phyloP scores from a whole-genome alignment of 331 rosid species.

The Quercus lobata region DNA sequence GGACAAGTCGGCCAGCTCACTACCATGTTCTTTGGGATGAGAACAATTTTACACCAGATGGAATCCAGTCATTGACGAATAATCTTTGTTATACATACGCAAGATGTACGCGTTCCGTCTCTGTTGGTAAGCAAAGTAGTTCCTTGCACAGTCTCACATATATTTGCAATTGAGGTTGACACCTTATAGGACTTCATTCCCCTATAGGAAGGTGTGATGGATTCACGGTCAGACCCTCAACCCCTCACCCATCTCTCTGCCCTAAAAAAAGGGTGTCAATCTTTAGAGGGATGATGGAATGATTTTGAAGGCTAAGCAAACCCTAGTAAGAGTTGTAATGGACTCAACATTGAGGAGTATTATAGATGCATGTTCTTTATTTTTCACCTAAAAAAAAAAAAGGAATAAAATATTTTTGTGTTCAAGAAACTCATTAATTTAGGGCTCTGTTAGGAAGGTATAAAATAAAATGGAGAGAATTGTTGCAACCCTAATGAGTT shows the following conservation, averaged over 20 bases:
- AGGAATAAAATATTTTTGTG: too few species aligned
- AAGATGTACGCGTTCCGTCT: slow-evolving; percentile 93
- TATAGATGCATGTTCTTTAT: neutral
- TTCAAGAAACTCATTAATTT: neutral
- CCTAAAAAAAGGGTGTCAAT: neutral
- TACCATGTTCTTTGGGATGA: slow-evolving; percentile 99
- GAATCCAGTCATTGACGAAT: slow-evolving; percentile 89
- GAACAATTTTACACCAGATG: slow-evolving; percentile 94
- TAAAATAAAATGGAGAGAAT: neutral
- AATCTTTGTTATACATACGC: slow-evolving; percentile 96
- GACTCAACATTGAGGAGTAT: neutral
- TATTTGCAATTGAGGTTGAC: neutral
- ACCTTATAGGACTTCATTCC: neutral
- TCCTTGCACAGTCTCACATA: neutral
- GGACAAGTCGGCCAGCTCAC: slow-evolving; percentile 97
- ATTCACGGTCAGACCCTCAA: neutral
- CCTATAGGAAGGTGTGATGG: neutral
- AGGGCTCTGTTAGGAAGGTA: too few species aligned
- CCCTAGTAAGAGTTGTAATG: neutral
- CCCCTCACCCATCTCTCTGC: neutral
- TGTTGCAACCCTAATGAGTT: neutral
- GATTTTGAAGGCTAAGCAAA: neutral
- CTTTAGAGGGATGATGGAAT: neutral
- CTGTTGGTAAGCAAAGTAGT: slow-evolving; percentile 67
- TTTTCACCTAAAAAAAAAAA: too few species aligned